Percentiles rank a stretch among this genome's conserved stretches.
These are phyloP conservation scores for Aspergillus sp. DNA, from an alignment of 2,329 filamentous ascomycete species.

Conservation along the genomic window DNA sequence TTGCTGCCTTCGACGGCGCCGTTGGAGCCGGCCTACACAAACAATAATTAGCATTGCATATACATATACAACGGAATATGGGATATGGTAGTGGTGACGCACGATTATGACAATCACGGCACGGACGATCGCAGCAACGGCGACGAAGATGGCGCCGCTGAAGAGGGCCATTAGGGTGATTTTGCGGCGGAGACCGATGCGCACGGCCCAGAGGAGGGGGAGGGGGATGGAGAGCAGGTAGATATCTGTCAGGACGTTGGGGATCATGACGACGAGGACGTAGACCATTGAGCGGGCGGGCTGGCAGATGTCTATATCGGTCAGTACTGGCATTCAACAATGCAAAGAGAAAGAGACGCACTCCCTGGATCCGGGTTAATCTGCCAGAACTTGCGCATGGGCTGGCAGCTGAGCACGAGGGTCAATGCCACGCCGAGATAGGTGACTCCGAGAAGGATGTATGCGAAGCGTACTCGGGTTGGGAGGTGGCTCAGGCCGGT, in stretches of 20 bases:
- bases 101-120: constrained; percentile 48
- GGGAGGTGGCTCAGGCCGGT: constrained; percentile 40
- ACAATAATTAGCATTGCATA: neutral
- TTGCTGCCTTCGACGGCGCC: constrained; percentile 38
- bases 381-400: constrained; percentile 58
- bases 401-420: constrained; percentile 54
- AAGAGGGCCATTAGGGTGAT: constrained; percentile 53
- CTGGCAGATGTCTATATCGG: constrained; percentile 44
- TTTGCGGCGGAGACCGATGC: constrained; percentile 50
- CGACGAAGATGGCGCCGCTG: constrained; percentile 55
- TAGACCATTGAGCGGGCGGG: constrained; percentile 48
- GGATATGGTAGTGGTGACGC: constrained; percentile 2
- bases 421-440: constrained; percentile 50
- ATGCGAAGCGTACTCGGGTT: constrained; percentile 50
- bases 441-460: constrained; percentile 47
- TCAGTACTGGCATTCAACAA: neutral
- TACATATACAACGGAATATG: too few species aligned
- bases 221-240: constrained; percentile 60
- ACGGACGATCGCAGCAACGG: constrained; percentile 53
- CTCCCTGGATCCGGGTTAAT: constrained; percentile 58
- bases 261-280: constrained; percentile 47
- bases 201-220: constrained; percentile 56
- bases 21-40: constrained; percentile 26
- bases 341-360: constrained; percentile 33
- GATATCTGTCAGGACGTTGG: constrained; percentile 57